Percentiles rank a stretch among this genome's conserved stretches.
Evolutionary conservation across 495 filamentous ascomycete genomes (phyloP).

Genomic region (Annulohypoxylon stygium): DNA sequence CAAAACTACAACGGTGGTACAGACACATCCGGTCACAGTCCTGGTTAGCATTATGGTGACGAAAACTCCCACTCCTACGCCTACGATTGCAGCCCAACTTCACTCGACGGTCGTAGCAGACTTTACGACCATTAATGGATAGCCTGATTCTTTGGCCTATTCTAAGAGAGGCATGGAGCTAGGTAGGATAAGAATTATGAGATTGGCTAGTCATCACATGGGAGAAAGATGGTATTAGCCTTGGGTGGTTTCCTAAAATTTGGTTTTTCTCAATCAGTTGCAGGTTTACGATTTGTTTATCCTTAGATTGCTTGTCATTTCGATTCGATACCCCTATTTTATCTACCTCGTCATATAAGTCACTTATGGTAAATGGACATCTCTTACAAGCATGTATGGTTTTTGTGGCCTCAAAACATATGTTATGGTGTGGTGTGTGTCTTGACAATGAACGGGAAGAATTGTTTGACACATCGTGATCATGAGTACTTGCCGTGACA

Average conservation of each 20-base stretch:
- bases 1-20: not conserved
- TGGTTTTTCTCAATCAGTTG: not conserved
- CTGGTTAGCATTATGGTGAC: conserved; percentile 1
- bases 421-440: too few relatives aligned
- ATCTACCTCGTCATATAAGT: not conserved
- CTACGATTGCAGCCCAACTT: not conserved
- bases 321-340: not conserved
- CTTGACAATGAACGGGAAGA: too few relatives aligned
- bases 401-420: not conserved
- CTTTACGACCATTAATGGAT: not conserved
- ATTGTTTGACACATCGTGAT: too few relatives aligned
- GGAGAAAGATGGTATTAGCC: not conserved
- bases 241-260: not conserved
- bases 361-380: not conserved
- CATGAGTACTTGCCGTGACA: too few relatives aligned
- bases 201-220: not conserved
- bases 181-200: not conserved
- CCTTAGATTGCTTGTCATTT: not conserved
- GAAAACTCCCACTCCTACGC: not conserved
- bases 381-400: not conserved
- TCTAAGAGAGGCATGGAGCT: not conserved
- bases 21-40: not conserved
- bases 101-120: not conserved
- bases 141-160: not conserved
- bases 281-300: not conserved